Evolutionary conservation across 2,329 filamentous ascomycete genomes (phyloP), one percentile per base, ranked within the genome.

Genomic region (Phyllosticta capitalensis): DNA sequence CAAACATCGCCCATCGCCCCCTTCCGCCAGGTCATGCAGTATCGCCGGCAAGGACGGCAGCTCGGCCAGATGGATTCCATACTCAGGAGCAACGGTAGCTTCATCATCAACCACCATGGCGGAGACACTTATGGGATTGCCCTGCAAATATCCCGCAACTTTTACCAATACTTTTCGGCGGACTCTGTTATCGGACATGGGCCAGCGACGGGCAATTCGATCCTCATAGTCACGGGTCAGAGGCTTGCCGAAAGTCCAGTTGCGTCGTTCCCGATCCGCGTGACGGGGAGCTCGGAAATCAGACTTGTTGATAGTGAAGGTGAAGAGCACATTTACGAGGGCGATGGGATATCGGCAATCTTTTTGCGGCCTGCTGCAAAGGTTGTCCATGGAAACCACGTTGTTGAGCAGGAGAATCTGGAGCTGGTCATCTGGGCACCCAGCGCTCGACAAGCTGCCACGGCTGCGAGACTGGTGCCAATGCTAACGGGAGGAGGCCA

Each of bases 371-470:
- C 81, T 10, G n/a, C 19, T 4, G 38, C 38, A 22, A 26, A 22
- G 50, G 24, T 52, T 9, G 50, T 52, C 17, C 50, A 22, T 2
- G 63, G 80, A 26, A 45, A 45, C 38, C 38, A 45, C 38, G 38
- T 45, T n/a, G 38, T 45, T 7, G 65, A 69, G 1, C 68, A 71
- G 26, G 77, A 79, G 59, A 69, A 76, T 56, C 69, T 84, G 55
- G 81, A 83, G 65, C 67, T 84, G 38, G 76, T 84, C 2, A 67
- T 84, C 6, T 84, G 81, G 82, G 82, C 80, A 17, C 65, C 66
- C 22, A 78, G 82, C 67, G 68, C 69, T 21, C 68, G 71, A 21
- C 78, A 76, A 5, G 67, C 83, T 53, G 69, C 71, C 30, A 74
- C 78, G 59, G 81, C 80, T 49, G 76, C 79, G 4, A 74, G 81